Evolutionary conservation across 371 early-diverging fungal species (phyloP).

Genomic region (Mortierella sp.): DNA sequence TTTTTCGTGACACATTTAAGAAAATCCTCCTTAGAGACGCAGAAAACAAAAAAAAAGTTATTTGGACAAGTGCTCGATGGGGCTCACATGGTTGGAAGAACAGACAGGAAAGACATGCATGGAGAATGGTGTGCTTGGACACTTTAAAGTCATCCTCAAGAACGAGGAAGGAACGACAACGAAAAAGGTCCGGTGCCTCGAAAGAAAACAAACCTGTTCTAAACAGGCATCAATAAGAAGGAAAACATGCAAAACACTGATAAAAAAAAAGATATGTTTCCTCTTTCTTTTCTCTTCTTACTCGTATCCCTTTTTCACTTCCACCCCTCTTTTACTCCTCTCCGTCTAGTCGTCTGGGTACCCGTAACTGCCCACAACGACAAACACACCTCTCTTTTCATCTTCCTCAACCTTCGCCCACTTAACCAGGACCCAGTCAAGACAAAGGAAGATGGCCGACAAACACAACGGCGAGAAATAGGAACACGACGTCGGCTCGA

Average conservation of each 20-base stretch:
- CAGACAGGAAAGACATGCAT: background rate
- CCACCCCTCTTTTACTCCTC: background rate
- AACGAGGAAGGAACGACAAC: background rate
- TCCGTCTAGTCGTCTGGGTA: slow-evolving; percentile 18
- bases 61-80: background rate
- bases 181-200: background rate
- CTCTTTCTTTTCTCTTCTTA: slow-evolving; percentile 5
- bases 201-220: background rate
- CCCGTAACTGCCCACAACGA: slow-evolving; percentile 17
- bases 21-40: background rate
- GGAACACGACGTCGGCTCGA: slow-evolving; percentile 11
- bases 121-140: background rate
- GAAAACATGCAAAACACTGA: slow-evolving; percentile 5
- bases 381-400: background rate
- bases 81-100: background rate
- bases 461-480: slow-evolving; percentile 9
- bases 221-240: too few relatives aligned
- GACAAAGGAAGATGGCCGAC: background rate
- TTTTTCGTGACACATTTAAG: background rate
- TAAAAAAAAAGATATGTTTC: background rate
- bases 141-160: background rate
- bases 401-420: background rate
- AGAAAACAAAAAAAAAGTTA: background rate
- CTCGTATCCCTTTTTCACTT: background rate
- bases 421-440: background rate